Evolutionary conservation across 331 rosid species (phyloP).

Genomic region (Erythrophleum ivorense): DNA sequence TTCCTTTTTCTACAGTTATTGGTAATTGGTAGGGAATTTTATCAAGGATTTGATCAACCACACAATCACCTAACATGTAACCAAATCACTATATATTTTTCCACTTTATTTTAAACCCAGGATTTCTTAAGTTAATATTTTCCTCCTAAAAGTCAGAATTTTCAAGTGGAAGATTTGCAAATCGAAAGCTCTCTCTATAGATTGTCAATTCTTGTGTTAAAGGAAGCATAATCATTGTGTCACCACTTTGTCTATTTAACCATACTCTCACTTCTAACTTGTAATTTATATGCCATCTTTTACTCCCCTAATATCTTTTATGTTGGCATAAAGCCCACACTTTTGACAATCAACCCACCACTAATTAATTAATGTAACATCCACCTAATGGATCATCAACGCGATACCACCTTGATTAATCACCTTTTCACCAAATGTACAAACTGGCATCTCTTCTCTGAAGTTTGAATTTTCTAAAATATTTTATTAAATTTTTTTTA

Average conservation of each 20-base stretch:
- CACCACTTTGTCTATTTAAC: slow-evolving; percentile 34
- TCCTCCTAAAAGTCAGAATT: not conserved
- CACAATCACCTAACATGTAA: slow-evolving; percentile 35
- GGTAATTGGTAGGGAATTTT: not conserved
- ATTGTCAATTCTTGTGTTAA: slow-evolving; percentile 6
- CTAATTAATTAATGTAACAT: not conserved
- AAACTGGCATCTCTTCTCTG: not conserved
- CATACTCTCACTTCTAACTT: not conserved
- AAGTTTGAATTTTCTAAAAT: not conserved
- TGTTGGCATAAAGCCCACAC: slow-evolving; percentile 40
- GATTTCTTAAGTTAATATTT: not conserved
- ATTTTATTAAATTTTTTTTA: not conserved
- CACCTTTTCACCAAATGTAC: not conserved
- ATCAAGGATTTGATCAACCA: slow-evolving; percentile 34
- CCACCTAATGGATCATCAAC: slow-evolving; percentile 28
- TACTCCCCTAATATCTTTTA: not conserved
- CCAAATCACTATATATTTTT: not conserved
- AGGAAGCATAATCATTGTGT: slow-evolving; percentile 48
- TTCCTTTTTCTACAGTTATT: not conserved
- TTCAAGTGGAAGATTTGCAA: slow-evolving; percentile 25
- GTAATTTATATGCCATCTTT: slow-evolving; percentile 18
- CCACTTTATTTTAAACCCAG: not conserved
- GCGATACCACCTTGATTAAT: not conserved
- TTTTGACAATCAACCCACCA: slow-evolving; percentile 32
- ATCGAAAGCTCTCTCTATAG: not conserved